A percentile compares a stretch with the other conserved stretches of the same genome.
Conservation (phyloP, 2,329 filamentous ascomycete species). For the Arthrobotrys sphaeroides region DNA sequence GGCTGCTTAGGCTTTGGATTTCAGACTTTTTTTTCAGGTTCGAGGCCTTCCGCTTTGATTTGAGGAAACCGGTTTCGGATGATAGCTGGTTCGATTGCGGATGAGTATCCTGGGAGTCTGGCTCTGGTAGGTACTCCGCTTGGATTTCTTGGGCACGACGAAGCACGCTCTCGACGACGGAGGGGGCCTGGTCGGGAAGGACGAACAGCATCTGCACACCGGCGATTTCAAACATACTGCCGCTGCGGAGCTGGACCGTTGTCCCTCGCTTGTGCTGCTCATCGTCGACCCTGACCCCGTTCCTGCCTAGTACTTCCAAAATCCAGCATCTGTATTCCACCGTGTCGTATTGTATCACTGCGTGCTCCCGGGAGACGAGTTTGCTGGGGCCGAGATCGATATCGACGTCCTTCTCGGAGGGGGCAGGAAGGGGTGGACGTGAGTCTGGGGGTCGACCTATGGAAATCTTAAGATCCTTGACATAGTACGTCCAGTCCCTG, state of each 20-base stretch:
- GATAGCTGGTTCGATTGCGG: constrained; percentile 37
- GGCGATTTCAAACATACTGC: constrained; percentile 89
- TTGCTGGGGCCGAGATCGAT: constrained; percentile 90
- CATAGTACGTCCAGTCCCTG: constrained; percentile 84
- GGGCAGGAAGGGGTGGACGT: constrained; percentile 56
- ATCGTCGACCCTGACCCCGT: constrained; percentile 87
- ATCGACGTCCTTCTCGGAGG: constrained; percentile 67
- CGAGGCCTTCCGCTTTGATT: constrained; percentile 28
- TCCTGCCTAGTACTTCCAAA: constrained; percentile 86
- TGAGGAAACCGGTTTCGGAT: constrained; percentile 35
- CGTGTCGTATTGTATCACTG: constrained; percentile 76
- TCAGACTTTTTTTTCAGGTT: constrained; percentile 36
- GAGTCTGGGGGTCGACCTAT: constrained; percentile 76
- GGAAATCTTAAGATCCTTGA: constrained; percentile 77
- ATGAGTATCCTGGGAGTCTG: constrained; percentile 41
- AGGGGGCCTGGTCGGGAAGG: constrained; percentile 72
- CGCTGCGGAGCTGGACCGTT: constrained; percentile 72
- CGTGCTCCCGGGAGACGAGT: constrained; percentile 80
- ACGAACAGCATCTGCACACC: constrained; percentile 99
- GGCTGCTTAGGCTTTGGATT: not conserved
- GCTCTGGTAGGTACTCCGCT: constrained; percentile 37
- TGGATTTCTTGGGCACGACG: constrained; percentile 53
- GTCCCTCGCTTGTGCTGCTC: constrained; percentile 72
- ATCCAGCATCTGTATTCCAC: constrained; percentile 75
- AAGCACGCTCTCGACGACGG: constrained; percentile 56